Evolutionary conservation across 257 asterid genomes (phyloP), one percentile per base, ranked within the genome.

Genomic region (Fraxinus anomala): DNA sequence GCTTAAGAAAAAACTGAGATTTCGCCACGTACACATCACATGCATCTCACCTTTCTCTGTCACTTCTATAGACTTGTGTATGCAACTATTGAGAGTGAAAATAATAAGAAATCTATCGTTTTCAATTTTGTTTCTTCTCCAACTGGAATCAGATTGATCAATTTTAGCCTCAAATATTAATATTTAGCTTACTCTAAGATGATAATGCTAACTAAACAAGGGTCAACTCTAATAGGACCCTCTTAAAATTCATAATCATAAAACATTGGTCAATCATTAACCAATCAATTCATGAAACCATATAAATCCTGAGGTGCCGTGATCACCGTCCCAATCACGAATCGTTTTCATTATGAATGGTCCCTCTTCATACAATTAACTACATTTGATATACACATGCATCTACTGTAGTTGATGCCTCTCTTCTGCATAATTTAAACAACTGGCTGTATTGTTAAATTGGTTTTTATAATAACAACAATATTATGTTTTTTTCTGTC

Each of bases 201-300:
- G 80, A 79, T 74, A 70, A 68, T 74, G 86, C 34, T 63, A 78
- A 82, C 36, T 63, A 80, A 82, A 63, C 82, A 84, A 76, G 82
- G 86, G 92, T 89, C 92, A 91, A 86, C 92, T 85, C 79, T 86
- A 40, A 44, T 56, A 34, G 88, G 79, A 75, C 88, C 89, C 83
- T 42, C 33, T 14, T 14, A 14, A 31, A 77, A 80, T 77, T 78
- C 17, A 77, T 76, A 74, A 79, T 81, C 76, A 79, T 17, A 86
- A 82, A 80, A 85, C 90, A 88, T 73, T 82, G 87, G 90, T 89
- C 92, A 86, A 86, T 89, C 75, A 91, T 88, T 80, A 88, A 85
- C 83, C 89, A 85, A 86, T 83, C 86, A 75, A 75, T 75, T 74
- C 85, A 74, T 14, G 86, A 82, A 81, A 78, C 85, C 84, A 85